A percentile compares a stretch with the other conserved stretches of the same genome.
Evolutionary conservation across 208 protist genomes (phyloP).

Genomic region (Tritrichomonas musculus): DNA sequence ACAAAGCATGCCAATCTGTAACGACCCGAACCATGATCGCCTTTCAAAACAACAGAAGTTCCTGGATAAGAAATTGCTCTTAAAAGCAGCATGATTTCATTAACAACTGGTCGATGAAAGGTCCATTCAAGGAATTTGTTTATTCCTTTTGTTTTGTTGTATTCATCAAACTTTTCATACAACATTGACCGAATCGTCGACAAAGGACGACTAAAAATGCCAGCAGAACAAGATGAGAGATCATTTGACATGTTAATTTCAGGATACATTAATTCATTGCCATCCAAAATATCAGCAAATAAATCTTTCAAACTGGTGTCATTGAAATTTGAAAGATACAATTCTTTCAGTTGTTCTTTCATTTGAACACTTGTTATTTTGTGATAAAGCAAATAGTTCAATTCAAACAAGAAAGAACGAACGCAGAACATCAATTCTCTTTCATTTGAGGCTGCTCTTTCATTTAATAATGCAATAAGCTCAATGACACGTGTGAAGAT

Average conservation of each 20-base stretch:
- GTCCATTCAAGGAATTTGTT: too few relatives aligned
- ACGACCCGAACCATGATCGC: not conserved
- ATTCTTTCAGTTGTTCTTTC: not conserved
- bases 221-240: not conserved
- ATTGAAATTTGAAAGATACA: not conserved
- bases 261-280: not conserved
- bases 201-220: too few relatives aligned
- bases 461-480: not conserved
- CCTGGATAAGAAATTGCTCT: not conserved
- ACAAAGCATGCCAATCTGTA: not conserved
- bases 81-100: not conserved
- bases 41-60: not conserved
- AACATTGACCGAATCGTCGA: too few relatives aligned
- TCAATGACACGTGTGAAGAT: not conserved
- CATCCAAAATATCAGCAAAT: not conserved
- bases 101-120: not conserved
- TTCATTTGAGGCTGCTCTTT: not conserved
- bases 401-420: not conserved
- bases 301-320: not conserved
- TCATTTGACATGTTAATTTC: not conserved
- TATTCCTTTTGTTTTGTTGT: too few relatives aligned
- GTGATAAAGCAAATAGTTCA: not conserved
- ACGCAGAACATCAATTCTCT: not conserved
- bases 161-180: too few relatives aligned
- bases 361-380: not conserved